Conservation (phyloP, 2,329 filamentous ascomycete genomes). For the Penicillium aurantiogriseum region DNA sequence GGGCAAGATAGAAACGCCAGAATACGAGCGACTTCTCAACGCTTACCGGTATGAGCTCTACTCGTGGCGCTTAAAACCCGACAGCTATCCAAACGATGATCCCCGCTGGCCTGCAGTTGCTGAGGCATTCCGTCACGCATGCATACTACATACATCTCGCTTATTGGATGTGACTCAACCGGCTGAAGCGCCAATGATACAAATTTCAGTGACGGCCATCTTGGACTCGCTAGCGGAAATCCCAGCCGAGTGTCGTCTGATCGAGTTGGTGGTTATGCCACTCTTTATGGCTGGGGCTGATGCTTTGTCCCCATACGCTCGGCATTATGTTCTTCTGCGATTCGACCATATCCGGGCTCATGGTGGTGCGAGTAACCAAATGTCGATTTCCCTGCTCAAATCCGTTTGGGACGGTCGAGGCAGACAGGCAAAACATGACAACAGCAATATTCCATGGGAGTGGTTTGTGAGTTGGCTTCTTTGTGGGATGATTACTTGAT, state of each 20-base stretch:
- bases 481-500: not conserved
- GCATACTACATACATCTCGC: conserved; percentile 30
- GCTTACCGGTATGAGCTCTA: conserved; percentile 20
- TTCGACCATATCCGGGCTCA: conserved; percentile 26
- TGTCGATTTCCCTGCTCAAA: conserved; percentile 22
- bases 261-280: conserved; percentile 31
- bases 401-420: conserved; percentile 30
- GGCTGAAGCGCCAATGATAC: conserved; percentile 22
- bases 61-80: conserved; percentile 21
- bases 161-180: conserved; percentile 24
- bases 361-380: conserved; percentile 27
- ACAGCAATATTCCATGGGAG: conserved; percentile 29
- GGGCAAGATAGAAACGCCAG: conserved; percentile 8
- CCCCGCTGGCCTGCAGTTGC: conserved; percentile 26
- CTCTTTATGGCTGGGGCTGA: conserved; percentile 33
- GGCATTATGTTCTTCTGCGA: conserved; percentile 32
- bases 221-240: conserved; percentile 29
- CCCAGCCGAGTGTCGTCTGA: conserved; percentile 20
- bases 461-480: conserved; percentile 25
- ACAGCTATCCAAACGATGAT: conserved; percentile 25
- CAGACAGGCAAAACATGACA: conserved; percentile 19
- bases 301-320: conserved; percentile 27
- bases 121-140: conserved; percentile 29
- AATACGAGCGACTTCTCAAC: conserved; percentile 7
- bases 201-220: conserved; percentile 27